phyloP scores from a whole-genome alignment of 2,329 filamentous ascomycete genomes.

The Chaetomium strumarium region DNA sequence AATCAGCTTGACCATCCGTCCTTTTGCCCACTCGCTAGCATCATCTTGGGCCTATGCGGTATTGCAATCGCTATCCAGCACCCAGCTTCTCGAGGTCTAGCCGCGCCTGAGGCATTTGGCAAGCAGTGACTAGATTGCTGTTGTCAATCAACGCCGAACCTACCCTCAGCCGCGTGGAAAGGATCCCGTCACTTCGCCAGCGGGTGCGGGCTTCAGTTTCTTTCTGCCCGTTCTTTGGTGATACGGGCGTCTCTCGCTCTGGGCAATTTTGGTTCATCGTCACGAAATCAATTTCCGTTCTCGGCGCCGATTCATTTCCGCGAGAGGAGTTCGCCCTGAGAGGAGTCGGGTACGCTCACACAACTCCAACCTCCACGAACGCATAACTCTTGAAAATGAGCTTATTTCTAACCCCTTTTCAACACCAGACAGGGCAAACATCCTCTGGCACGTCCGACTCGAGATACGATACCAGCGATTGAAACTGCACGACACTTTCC shows the following conservation, averaged over 20 bases:
- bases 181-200: background rate
- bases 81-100: conserved; percentile 5
- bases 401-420: conserved; percentile 19
- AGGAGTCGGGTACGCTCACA: conserved; percentile 10
- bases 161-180: background rate
- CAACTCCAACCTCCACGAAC: conserved; percentile 11
- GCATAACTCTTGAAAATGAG: conserved; percentile 17
- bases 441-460: conserved; percentile 4
- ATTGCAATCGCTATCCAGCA: conserved; percentile 7
- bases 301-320: conserved; percentile 7
- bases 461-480: conserved; percentile 4
- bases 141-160: conserved; percentile 15
- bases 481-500: conserved; percentile 4
- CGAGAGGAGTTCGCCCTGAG: conserved; percentile 11
- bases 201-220: background rate
- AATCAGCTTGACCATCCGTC: conserved; percentile 7
- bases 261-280: background rate
- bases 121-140: conserved; percentile 16
- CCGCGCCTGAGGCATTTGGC: conserved; percentile 27
- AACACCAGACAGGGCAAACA: conserved; percentile 10
- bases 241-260: background rate
- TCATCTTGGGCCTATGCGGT: background rate
- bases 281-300: conserved; percentile 1
- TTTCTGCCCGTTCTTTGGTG: background rate
- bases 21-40: background rate